A percentile compares a stretch with the other conserved stretches of the same genome.
phyloP scores from a whole-genome alignment of 2,329 filamentous ascomycete genomes.

The Beauveria bassiana region DNA sequence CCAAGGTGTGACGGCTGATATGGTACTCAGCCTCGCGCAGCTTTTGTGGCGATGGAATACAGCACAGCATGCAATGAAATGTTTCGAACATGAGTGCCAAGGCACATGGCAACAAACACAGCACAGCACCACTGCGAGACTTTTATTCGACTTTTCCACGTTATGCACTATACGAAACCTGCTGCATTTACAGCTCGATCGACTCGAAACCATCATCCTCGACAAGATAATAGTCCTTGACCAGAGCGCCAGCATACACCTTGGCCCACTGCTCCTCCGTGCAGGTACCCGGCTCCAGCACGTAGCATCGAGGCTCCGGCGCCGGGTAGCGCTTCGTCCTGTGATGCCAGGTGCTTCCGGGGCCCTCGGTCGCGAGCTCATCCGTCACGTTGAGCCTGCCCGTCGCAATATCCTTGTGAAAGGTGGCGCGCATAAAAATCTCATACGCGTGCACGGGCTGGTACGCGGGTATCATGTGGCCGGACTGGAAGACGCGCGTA shows the following conservation, averaged over 20 bases:
- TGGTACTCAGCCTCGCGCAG: background rate
- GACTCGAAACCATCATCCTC: slow-evolving; percentile 6
- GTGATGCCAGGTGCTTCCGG: slow-evolving; percentile 50
- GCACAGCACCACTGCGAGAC: background rate
- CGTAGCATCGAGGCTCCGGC: slow-evolving; percentile 49
- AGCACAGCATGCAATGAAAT: background rate
- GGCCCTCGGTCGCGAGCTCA: slow-evolving; percentile 43
- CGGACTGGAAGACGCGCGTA: slow-evolving; percentile 56
- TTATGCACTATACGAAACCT: background rate
- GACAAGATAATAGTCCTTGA: slow-evolving; percentile 32
- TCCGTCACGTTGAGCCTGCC: slow-evolving; percentile 44
- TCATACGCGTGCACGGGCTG: slow-evolving; percentile 50
- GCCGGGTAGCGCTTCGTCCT: slow-evolving; percentile 40
- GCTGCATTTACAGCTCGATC: slow-evolving; percentile 4
- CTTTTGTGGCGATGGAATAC: background rate
- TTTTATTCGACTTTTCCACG: background rate
- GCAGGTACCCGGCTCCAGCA: slow-evolving; percentile 50
- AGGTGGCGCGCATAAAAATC: slow-evolving; percentile 52
- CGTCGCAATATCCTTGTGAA: slow-evolving; percentile 44
- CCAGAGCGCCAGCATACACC: slow-evolving; percentile 43
- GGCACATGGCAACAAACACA: background rate
- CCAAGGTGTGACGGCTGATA: background rate
- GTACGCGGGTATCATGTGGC: slow-evolving; percentile 54
- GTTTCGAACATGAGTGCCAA: background rate
- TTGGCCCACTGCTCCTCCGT: slow-evolving; percentile 42